Evolutionary conservation across 148 eudicot genomes (phyloP).

Genomic region (Heliosperma pusillum): DNA sequence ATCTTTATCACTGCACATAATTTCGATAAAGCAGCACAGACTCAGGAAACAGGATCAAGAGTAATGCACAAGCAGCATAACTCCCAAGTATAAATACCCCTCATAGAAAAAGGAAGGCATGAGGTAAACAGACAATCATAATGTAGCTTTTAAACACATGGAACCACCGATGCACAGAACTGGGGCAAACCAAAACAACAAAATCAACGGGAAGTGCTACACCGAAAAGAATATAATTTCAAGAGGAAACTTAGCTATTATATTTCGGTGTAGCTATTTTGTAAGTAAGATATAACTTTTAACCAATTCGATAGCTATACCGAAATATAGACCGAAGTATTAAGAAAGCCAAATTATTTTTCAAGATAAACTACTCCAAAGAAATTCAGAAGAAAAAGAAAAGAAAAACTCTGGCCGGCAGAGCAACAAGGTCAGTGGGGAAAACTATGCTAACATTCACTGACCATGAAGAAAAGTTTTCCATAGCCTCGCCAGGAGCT

Average conservation of each 20-base stretch:
- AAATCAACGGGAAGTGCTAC: no score
- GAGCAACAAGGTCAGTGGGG: background rate
- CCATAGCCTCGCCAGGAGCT: constrained; percentile 25
- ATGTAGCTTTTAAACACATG: background rate
- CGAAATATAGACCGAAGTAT: no score
- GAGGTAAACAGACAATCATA: background rate
- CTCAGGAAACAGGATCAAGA: background rate
- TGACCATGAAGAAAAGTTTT: constrained; percentile 40
- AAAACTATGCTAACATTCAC: constrained; percentile 13
- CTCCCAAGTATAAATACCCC: background rate
- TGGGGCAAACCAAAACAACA: background rate
- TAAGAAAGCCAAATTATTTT: background rate
- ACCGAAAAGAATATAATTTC: no score
- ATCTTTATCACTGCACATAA: constrained; percentile 43
- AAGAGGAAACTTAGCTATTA: no score
- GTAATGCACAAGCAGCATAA: background rate
- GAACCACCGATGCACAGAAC: background rate
- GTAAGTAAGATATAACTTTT: no score
- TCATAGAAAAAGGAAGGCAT: background rate
- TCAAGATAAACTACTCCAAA: background rate
- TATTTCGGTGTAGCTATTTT: no score
- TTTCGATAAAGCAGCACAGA: constrained; percentile 10
- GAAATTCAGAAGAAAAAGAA: background rate
- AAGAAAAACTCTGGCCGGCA: background rate
- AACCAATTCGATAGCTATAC: no score